A percentile compares a stretch with the other conserved stretches of the same genome.
These are phyloP conservation scores for Sphagnum fallax DNA, from an alignment of 228 moss, liverwort and hornwort species.

Conservation along the genomic window DNA sequence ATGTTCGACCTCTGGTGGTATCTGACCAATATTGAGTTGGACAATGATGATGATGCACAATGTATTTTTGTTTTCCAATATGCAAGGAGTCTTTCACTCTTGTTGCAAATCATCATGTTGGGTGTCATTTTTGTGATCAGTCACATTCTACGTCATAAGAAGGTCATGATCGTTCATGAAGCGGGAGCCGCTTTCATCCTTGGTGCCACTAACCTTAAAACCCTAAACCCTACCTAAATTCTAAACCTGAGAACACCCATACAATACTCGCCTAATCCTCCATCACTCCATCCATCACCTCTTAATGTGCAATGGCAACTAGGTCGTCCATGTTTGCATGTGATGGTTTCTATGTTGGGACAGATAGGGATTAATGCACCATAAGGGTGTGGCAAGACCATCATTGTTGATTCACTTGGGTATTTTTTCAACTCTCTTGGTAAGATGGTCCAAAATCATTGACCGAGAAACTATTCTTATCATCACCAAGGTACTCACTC, in stretches of 20 bases:
- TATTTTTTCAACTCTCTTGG: conserved; percentile 31
- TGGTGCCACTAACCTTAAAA: too few species aligned
- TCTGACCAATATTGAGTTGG: background rate
- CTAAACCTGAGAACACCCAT: too few species aligned
- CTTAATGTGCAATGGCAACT: too few species aligned
- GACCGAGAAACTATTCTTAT: too few species aligned
- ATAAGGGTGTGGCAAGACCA: conserved; percentile 62
- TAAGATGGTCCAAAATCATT: background rate
- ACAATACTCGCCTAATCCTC: too few species aligned
- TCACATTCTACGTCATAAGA: conserved; percentile 64
- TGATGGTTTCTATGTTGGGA: background rate
- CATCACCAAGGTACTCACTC: too few species aligned
- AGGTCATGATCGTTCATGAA: conserved; percentile 77
- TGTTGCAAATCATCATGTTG: conserved; percentile 69
- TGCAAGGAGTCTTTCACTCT: conserved; percentile 74
- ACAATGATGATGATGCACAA: background rate
- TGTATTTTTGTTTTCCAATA: conserved; percentile 5
- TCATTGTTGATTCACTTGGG: conserved; percentile 45
- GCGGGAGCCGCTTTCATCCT: conserved; percentile 78
- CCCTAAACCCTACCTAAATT: too few species aligned
- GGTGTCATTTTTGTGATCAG: conserved; percentile 70
- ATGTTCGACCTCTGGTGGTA: conserved; percentile 43
- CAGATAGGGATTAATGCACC: conserved; percentile 61
- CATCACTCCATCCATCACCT: too few species aligned
- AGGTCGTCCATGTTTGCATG: background rate